Base-by-base conservation (phyloP, 208 protist species). In the Trypanosoma avium region DNA sequence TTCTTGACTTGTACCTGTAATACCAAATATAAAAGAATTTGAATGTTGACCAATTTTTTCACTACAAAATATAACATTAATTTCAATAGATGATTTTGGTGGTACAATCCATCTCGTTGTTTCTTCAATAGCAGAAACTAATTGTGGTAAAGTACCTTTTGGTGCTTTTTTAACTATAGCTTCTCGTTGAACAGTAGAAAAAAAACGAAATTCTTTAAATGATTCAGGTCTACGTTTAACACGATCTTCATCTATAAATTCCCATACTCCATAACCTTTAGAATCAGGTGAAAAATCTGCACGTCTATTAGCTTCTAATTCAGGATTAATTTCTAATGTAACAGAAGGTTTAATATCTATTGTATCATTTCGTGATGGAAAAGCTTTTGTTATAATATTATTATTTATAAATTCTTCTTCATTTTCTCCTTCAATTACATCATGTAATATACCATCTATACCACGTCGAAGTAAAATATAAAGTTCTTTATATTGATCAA, bases 51-150 rank as follows among this genome's bases (percentile, higher is more conserved):
- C 87, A 9, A 79, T 52, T 36, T 69, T 61, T 42, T 88, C 77
- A 53, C 82, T 81, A 77, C 81, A 89, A 74, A 97, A 97, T 65
- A 93, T 79, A 38, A 97, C 64, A 21, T 70, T 75, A 19, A 98
- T 60, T 8, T 75, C 55, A 36, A 91, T 62, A 1, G 77, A 84
- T 27, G 84, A 86, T 29, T 75, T 64, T 19, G 92, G 62, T 0
- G 76, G 86, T 24, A 98, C 60, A 24, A 89, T 59, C 93, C 94
- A 98, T 8, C 94, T 87, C 24, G 84, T 94, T 24, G 75, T 36
- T 77, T 92, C 80, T 57, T 90, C 84, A 26, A 77, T 62, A 35
- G 74, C 61, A 43, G 74, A 70, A 27, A 75, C 24, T 12, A 76
- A 47, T 3, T 70, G 43, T 12, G 62, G 0, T 1, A 65, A 54